phyloP scores from a whole-genome alignment of 208 protist species.

The Strigomonas culicis region DNA sequence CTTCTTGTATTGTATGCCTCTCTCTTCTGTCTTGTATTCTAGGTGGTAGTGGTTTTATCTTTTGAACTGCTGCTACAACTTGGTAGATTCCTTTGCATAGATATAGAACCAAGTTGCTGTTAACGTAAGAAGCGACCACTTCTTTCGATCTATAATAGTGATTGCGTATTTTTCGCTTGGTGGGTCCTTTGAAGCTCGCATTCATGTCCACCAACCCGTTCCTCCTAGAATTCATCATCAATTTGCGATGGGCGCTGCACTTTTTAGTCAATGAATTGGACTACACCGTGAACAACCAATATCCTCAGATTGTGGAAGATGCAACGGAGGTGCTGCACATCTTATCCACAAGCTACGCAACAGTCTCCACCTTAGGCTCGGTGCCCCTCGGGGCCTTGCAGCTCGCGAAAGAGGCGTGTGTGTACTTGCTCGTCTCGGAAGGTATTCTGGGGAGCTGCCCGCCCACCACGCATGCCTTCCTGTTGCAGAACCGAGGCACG shows the following conservation, averaged over 20 bases:
- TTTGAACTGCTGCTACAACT: too few relatives aligned
- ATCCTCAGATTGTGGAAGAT: slow-evolving; percentile 24
- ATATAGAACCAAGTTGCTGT: too few relatives aligned
- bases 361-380: slow-evolving; percentile 24
- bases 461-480: slow-evolving; percentile 73
- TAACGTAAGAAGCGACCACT: too few relatives aligned
- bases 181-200: too few relatives aligned
- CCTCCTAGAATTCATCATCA: slow-evolving; percentile 63
- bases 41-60: too few relatives aligned
- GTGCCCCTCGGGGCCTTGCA: slow-evolving; percentile 40
- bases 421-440: slow-evolving; percentile 75
- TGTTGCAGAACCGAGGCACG: slow-evolving; percentile 20
- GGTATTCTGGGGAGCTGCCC: slow-evolving; percentile 60
- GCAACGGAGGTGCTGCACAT: slow-evolving; percentile 19
- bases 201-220: slow-evolving; percentile 15
- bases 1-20: too few relatives aligned
- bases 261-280: slow-evolving; percentile 39
- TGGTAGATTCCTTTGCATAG: too few relatives aligned
- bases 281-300: slow-evolving; percentile 42
- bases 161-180: background rate
- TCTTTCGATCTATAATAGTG: too few relatives aligned
- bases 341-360: slow-evolving; percentile 19
- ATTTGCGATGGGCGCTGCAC: slow-evolving; percentile 62
- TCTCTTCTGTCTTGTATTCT: too few relatives aligned
- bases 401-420: slow-evolving; percentile 33